Percentiles rank a stretch among this genome's conserved stretches.
Evolutionary conservation across 2,329 filamentous ascomycete species (phyloP).

Genomic region (Fusarium tuaranense): DNA sequence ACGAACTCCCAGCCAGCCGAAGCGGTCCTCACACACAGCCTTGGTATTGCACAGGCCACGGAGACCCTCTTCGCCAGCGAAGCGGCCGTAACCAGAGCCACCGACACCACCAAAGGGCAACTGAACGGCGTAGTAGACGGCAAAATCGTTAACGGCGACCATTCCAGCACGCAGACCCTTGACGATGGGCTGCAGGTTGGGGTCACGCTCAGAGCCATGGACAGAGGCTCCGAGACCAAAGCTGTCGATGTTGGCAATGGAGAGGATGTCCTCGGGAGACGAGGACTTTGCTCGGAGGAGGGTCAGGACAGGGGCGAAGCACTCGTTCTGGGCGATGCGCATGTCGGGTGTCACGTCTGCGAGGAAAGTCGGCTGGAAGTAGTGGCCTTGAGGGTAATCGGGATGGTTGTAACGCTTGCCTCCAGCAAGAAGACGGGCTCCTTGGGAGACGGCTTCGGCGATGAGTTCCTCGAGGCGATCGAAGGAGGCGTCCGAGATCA

Average conservation of each 20-base stretch:
- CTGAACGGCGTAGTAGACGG: conserved; percentile 91
- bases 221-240: conserved; percentile 92
- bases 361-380: conserved; percentile 91
- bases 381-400: conserved; percentile 81
- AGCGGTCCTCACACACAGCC: conserved; percentile 83
- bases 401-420: conserved; percentile 80
- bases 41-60: conserved; percentile 89
- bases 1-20: conserved; percentile 69
- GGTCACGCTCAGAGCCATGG: conserved; percentile 76
- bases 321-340: conserved; percentile 89
- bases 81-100: conserved; percentile 91
- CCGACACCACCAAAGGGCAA: conserved; percentile 93
- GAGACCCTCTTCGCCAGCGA: conserved; percentile 91
- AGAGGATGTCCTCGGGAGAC: conserved; percentile 71
- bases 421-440: conserved; percentile 85
- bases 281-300: conserved; percentile 80
- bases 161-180: conserved; percentile 82
- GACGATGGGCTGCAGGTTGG: conserved; percentile 73
- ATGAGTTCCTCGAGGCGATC: conserved; percentile 81
- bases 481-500: conserved; percentile 86
- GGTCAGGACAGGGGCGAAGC: conserved; percentile 92
- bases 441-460: conserved; percentile 78
- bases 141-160: conserved; percentile 97
- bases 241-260: conserved; percentile 83
- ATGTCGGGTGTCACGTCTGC: conserved; percentile 89